Conservation (phyloP, 2,329 filamentous ascomycete species). For the Aspergillus melleus region DNA sequence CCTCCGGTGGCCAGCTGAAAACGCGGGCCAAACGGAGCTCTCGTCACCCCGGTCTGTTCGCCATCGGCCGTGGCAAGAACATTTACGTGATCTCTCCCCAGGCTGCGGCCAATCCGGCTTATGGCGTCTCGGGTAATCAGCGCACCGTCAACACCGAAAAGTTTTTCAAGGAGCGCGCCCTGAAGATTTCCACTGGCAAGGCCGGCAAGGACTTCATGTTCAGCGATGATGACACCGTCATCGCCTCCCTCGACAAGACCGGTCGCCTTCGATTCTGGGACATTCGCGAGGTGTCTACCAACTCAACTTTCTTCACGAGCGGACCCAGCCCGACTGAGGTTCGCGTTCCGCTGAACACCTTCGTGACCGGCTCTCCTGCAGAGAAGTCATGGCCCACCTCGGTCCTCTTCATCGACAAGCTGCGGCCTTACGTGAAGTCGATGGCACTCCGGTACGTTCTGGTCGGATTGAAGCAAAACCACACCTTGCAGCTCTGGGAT, state of each 20-base stretch:
- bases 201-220: conserved; percentile 98
- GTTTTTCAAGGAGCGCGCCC: conserved; percentile 79
- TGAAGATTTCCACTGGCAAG: conserved; percentile 96
- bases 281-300: conserved; percentile 71
- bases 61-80: conserved; percentile 90
- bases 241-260: conserved; percentile 95
- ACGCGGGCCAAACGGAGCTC: conserved; percentile 89
- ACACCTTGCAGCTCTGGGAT: conserved; percentile 98
- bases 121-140: conserved; percentile 51
- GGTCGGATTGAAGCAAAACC: conserved; percentile 98
- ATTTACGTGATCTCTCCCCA: conserved; percentile 80
- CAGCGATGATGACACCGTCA: conserved; percentile 91
- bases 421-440: conserved; percentile 86
- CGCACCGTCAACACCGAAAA: conserved; percentile 79
- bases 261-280: conserved; percentile 98
- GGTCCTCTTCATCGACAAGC: conserved; percentile 92
- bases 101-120: conserved; percentile 52
- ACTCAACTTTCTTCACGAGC: conserved; percentile 43
- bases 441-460: conserved; percentile 92
- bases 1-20: conserved; percentile 89
- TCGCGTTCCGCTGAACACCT: conserved; percentile 79
- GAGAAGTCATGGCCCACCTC: conserved; percentile 98
- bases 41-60: conserved; percentile 88
- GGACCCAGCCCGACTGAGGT: conserved; percentile 65
- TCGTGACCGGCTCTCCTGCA: conserved; percentile 79